phyloP scores from a whole-genome alignment of 768 basidiomycete genomes.

The Phlebiopsis gigantea region DNA sequence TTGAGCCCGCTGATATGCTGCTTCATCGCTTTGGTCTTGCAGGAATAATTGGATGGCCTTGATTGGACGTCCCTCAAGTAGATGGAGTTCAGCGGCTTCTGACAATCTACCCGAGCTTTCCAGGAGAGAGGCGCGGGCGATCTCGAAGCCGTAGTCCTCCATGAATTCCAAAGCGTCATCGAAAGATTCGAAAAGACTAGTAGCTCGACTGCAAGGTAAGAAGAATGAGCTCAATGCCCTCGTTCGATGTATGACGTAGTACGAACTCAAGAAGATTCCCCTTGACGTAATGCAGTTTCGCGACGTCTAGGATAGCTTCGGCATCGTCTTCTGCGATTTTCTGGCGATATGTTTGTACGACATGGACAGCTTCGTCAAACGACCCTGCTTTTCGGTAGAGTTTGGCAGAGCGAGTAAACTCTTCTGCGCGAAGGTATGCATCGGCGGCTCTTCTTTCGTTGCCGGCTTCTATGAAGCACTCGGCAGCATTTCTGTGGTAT shows the following conservation, averaged over 20 bases:
- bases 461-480: slow-evolving; percentile 23
- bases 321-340: slow-evolving; percentile 27
- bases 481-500: slow-evolving; percentile 15
- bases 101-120: slow-evolving; percentile 32
- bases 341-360: slow-evolving; percentile 32
- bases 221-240: not conserved
- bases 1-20: slow-evolving; percentile 31
- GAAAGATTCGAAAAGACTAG: slow-evolving; percentile 39
- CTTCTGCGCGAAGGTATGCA: slow-evolving; percentile 35
- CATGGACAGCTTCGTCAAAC: slow-evolving; percentile 50
- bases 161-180: slow-evolving; percentile 57
- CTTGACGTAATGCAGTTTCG: slow-evolving; percentile 36
- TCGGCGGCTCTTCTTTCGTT: slow-evolving; percentile 37
- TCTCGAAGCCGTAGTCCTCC: slow-evolving; percentile 47
- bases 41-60: slow-evolving; percentile 45
- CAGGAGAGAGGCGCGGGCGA: slow-evolving; percentile 41
- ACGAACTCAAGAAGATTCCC: slow-evolving; percentile 32
- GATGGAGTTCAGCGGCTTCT: slow-evolving; percentile 50
- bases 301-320: slow-evolving; percentile 36
- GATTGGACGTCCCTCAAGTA: slow-evolving; percentile 36
- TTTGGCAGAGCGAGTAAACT: slow-evolving; percentile 39
- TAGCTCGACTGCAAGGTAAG: slow-evolving; percentile 34
- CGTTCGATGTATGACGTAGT: too few relatives aligned
- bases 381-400: slow-evolving; percentile 43
- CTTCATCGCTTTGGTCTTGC: slow-evolving; percentile 23